Conservation (phyloP, 345 rosid genomes). For the Hirschfeldia incana region DNA sequence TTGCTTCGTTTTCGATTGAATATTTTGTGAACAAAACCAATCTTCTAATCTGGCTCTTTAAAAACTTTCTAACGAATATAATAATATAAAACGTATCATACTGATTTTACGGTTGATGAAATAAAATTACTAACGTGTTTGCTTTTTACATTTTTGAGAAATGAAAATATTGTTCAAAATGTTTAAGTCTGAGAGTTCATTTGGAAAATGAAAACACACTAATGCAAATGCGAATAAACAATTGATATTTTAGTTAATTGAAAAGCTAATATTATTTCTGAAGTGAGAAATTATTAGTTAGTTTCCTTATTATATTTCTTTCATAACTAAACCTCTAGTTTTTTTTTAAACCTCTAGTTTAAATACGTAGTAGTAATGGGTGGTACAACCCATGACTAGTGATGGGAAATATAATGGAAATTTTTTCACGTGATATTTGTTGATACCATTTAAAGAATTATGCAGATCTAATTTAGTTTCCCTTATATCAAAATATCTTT, state of each 20-base stretch:
- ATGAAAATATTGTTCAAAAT: not conserved
- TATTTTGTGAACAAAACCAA: not conserved
- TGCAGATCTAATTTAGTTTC: slow-evolving; percentile 4
- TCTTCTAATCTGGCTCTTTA: not conserved
- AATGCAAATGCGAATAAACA: not conserved
- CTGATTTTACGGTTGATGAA: not conserved
- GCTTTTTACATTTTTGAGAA: not conserved
- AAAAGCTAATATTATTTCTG: not conserved
- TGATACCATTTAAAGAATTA: slow-evolving; percentile 16
- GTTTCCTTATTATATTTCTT: not conserved
- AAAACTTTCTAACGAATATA: not conserved
- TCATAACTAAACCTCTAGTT: not conserved
- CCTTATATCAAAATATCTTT: not conserved
- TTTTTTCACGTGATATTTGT: slow-evolving; percentile 33
- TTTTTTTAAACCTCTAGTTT: not conserved
- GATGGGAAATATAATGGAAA: not conserved
- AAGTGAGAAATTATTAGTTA: not conserved
- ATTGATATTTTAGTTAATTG: not conserved
- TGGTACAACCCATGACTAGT: not conserved
- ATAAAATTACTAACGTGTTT: not conserved
- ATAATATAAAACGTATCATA: not conserved
- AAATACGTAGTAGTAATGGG: not conserved
- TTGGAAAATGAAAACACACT: not conserved
- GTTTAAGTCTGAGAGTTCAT: not conserved
- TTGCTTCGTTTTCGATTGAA: not conserved